These are phyloP conservation scores for Leccinum rimulosum DNA, from an alignment of 768 basidiomycete species.

Conservation along the genomic window DNA sequence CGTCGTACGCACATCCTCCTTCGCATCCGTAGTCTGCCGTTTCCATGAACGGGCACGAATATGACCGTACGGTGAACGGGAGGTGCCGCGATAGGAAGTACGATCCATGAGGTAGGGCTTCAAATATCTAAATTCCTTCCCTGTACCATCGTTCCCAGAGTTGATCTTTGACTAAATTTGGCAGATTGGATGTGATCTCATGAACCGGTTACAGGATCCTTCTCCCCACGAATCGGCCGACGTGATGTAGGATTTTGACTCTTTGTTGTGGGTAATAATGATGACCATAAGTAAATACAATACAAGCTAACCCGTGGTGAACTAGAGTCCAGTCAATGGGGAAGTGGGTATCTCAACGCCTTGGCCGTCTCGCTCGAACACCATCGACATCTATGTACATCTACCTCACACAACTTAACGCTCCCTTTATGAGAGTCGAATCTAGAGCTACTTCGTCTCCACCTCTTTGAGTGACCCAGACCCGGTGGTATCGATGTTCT, in stretches of 20 bases:
- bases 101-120: conserved; percentile 3
- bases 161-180: too few species aligned
- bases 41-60: conserved; percentile 26
- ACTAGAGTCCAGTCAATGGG: not conserved
- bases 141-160: too few species aligned
- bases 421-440: not conserved
- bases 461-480: conserved; percentile 5
- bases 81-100: conserved; percentile 25
- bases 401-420: not conserved
- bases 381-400: not conserved
- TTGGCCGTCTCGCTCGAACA: not conserved
- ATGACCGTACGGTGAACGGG: conserved; percentile 22
- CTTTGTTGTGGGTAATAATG: not conserved
- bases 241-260: conserved; percentile 15
- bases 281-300: not conserved
- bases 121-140: too few species aligned
- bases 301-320: not conserved
- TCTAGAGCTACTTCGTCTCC: conserved; percentile 14
- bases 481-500: conserved; percentile 38
- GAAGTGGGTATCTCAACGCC: not conserved
- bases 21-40: conserved; percentile 1
- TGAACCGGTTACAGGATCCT: conserved; percentile 17
- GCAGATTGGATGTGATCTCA: conserved; percentile 6
- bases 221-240: conserved; percentile 21
- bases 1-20: conserved; percentile 16